phyloP scores from a whole-genome alignment of 768 basidiomycete species.

The Amanita rubescens region DNA sequence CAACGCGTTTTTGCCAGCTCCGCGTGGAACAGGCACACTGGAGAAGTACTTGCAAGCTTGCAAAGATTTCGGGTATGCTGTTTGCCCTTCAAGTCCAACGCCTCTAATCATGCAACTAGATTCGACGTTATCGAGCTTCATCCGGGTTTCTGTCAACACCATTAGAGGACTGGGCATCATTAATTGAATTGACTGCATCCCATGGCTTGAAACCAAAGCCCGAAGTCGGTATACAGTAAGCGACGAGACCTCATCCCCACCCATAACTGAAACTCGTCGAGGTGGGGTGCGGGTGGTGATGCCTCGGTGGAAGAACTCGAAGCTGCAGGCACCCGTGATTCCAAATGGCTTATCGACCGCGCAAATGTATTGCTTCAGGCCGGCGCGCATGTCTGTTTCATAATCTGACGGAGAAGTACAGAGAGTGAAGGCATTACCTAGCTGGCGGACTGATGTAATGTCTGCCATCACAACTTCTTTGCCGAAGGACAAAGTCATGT shows the following conservation, averaged over 20 bases:
- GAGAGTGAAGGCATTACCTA: constrained; percentile 38
- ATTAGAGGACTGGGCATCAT: constrained; percentile 32
- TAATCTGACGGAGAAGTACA: constrained; percentile 32
- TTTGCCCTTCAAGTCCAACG: neutral
- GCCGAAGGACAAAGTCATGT: constrained; percentile 36
- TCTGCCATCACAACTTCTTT: constrained; percentile 31
- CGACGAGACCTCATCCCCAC: neutral
- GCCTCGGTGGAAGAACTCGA: constrained; percentile 31
- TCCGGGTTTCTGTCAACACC: constrained; percentile 41
- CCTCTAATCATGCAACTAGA: constrained; percentile 10
- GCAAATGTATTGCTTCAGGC: constrained; percentile 33
- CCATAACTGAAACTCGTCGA: neutral
- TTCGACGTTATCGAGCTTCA: constrained; percentile 40
- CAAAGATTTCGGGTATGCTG: constrained; percentile 28
- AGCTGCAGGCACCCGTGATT: constrained; percentile 30
- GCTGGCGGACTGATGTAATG: constrained; percentile 36
- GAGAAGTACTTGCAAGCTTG: constrained; percentile 29
- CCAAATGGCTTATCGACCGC: constrained; percentile 33
- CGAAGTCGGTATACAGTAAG: constrained; percentile 34
- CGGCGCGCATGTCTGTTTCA: constrained; percentile 23
- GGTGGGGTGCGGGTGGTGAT: constrained; percentile 37
- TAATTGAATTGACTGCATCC: constrained; percentile 31
- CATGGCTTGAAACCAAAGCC: constrained; percentile 37
- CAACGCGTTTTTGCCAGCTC: constrained; percentile 30
- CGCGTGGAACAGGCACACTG: constrained; percentile 23